Evolutionary conservation across 2,329 filamentous ascomycete species (phyloP).

Genomic region (Laburnicola sp.): DNA sequence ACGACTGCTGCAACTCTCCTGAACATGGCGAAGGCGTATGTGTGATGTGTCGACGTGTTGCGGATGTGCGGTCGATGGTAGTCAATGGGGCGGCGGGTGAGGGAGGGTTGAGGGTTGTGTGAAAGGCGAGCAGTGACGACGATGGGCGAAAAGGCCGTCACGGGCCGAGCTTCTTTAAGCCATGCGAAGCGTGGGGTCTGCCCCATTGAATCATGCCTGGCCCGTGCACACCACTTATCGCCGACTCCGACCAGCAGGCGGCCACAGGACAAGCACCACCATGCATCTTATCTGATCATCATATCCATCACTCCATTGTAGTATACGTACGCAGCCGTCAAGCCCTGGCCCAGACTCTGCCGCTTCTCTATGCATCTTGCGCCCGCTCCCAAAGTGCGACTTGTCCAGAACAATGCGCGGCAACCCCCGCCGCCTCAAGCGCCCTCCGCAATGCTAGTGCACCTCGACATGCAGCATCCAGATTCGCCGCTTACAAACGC

Average conservation of each 20-base stretch:
- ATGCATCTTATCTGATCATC: constrained; percentile 13
- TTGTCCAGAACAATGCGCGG: constrained; percentile 18
- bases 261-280: background rate
- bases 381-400: constrained; percentile 3
- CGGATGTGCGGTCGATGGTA: constrained; percentile 12
- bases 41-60: constrained; percentile 18
- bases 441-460: constrained; percentile 37
- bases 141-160: constrained; percentile 19
- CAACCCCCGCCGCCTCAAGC: constrained; percentile 29
- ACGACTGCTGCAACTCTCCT: constrained; percentile 58
- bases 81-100: constrained; percentile 17
- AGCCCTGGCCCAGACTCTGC: background rate
- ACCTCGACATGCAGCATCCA: constrained; percentile 30
- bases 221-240: constrained; percentile 5
- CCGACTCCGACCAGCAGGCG: background rate
- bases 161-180: constrained; percentile 19
- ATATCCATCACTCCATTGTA: background rate
- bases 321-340: background rate
- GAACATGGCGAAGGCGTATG: constrained; percentile 54
- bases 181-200: constrained; percentile 22
- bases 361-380: background rate
- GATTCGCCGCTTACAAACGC: constrained; percentile 55
- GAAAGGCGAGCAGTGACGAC: constrained; percentile 25
- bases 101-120: constrained; percentile 20
- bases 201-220: constrained; percentile 6